phyloP scores from a whole-genome alignment of 208 protist species.

The Crithidia brevicula region DNA sequence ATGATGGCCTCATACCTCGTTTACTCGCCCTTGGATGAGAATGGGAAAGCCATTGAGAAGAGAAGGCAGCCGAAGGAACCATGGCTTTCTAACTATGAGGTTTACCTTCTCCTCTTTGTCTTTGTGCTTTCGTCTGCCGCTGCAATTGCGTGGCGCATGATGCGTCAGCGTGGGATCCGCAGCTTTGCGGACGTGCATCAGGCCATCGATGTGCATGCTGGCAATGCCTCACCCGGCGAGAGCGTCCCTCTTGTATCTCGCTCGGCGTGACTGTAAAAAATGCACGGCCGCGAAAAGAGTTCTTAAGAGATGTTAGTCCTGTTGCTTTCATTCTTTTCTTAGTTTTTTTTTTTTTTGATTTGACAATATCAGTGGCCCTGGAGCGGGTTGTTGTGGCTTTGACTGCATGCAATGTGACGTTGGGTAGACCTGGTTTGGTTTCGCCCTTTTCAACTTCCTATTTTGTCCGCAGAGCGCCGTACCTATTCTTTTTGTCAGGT shows the following conservation, averaged over 20 bases:
- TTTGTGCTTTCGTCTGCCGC: slow-evolving; percentile 18
- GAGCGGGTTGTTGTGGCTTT: too few species aligned
- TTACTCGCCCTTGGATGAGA: slow-evolving; percentile 28
- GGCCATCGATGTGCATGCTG: slow-evolving; percentile 4
- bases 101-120: slow-evolving; percentile 14
- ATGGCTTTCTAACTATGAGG: slow-evolving; percentile 9
- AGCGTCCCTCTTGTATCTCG: slow-evolving; percentile 14
- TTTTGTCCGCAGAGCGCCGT: too few species aligned
- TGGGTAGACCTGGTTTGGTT: too few species aligned
- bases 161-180: neutral
- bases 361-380: too few species aligned
- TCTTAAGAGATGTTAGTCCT: neutral
- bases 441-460: too few species aligned
- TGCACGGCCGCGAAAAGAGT: neutral
- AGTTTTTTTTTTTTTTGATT: too few species aligned
- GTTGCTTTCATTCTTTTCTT: too few species aligned
- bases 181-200: slow-evolving; percentile 14
- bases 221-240: slow-evolving; percentile 23
- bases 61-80: neutral
- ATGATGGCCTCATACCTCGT: slow-evolving; percentile 90
- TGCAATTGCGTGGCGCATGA: slow-evolving; percentile 1
- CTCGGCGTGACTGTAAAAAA: neutral
- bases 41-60: slow-evolving; percentile 19
- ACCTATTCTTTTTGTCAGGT: too few species aligned
- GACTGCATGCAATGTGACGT: too few species aligned